phyloP scores from a whole-genome alignment of 352 stramenopile genomes.

The Globisporangium splendens region DNA sequence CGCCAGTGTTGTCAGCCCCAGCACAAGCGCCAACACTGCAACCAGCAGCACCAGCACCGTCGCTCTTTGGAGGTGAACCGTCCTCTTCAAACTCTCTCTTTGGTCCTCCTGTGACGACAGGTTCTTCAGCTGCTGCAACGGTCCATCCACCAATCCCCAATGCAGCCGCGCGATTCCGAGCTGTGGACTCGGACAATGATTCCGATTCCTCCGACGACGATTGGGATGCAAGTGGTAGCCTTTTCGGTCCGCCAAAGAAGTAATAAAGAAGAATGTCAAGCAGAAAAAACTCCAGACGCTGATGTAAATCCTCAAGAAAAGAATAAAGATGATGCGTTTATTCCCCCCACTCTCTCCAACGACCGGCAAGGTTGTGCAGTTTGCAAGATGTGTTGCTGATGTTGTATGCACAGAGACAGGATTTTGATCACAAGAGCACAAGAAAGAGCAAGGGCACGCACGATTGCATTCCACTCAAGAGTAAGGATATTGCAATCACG shows the following conservation, averaged over 20 bases:
- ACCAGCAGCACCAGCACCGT: constrained; percentile 8
- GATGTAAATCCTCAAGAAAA: background rate
- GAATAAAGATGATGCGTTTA: constrained; percentile 2
- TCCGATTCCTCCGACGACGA: constrained; percentile 44
- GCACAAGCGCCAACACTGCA: constrained; percentile 4
- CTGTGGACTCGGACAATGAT: constrained; percentile 37
- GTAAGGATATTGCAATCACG: too few species aligned
- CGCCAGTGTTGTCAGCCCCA: constrained; percentile 13
- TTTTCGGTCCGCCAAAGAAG: constrained; percentile 49
- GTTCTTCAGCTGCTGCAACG: constrained; percentile 12
- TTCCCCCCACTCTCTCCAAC: background rate
- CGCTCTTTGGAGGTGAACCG: constrained; percentile 19
- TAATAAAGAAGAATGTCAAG: constrained; percentile 6
- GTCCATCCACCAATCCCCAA: constrained; percentile 47
- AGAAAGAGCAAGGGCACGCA: too few species aligned
- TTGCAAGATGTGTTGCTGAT: too few species aligned
- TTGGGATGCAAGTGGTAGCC: constrained; percentile 55
- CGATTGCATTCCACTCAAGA: too few species aligned
- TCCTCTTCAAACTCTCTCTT: constrained; percentile 16
- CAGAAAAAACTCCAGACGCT: background rate
- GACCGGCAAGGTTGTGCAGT: background rate
- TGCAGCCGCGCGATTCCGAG: constrained; percentile 42
- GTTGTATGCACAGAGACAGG: too few species aligned
- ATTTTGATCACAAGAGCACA: too few species aligned
- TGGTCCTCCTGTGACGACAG: constrained; percentile 16